phyloP scores from a whole-genome alignment of 805 yeast species.

The Saccharomycopsis synnaedendra region DNA sequence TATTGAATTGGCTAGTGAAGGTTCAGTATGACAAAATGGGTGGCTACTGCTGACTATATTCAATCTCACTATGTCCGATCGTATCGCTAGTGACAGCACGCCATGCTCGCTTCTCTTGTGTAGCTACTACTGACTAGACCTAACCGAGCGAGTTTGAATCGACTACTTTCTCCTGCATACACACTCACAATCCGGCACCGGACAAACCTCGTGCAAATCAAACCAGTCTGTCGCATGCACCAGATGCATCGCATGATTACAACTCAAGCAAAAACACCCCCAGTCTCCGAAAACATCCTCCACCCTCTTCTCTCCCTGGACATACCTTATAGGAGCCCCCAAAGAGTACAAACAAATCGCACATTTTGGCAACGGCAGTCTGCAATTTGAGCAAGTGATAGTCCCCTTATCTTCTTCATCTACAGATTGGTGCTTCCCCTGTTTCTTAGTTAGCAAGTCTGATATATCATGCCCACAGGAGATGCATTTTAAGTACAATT shows the following conservation, averaged over 20 bases:
- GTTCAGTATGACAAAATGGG: too few species aligned
- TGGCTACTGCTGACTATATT: too few species aligned
- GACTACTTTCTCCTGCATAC: too few species aligned
- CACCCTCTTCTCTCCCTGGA: constrained; percentile 9
- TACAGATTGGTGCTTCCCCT: neutral
- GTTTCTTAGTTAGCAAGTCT: constrained; percentile 10
- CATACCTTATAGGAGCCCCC: constrained; percentile 39
- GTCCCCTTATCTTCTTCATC: constrained; percentile 9
- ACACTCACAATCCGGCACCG: constrained; percentile 89
- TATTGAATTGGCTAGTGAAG: too few species aligned
- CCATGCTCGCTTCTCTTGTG: too few species aligned
- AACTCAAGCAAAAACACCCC: constrained; percentile 85
- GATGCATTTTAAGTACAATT: constrained; percentile 69
- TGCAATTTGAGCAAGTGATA: constrained; percentile 36
- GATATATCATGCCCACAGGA: constrained; percentile 66
- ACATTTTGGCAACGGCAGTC: constrained; percentile 79
- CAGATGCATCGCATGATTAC: constrained; percentile 92
- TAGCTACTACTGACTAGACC: too few species aligned
- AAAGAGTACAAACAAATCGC: constrained; percentile 76
- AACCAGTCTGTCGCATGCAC: constrained; percentile 97
- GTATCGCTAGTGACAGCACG: too few species aligned
- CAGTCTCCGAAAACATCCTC: constrained; percentile 46
- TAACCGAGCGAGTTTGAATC: too few species aligned
- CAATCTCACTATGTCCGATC: too few species aligned
- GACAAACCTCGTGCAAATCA: constrained; percentile 74